Conservation (phyloP, 371 early-diverging fungal genomes). For the Nematocida sp. region DNA sequence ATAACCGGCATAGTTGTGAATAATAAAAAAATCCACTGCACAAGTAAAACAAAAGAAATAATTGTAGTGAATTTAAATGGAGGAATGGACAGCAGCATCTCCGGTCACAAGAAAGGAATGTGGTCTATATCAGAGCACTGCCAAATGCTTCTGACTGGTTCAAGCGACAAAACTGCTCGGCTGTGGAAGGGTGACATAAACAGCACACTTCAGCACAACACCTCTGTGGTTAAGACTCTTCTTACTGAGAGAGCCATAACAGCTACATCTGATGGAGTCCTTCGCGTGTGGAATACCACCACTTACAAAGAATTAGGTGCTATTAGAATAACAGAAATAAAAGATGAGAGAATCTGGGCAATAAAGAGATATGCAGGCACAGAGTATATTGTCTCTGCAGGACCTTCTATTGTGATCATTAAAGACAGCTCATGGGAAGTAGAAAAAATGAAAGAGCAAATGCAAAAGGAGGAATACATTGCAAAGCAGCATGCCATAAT, state of each 20-base stretch:
- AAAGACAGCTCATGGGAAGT: slow-evolving; percentile 47
- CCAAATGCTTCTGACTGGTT: slow-evolving; percentile 9
- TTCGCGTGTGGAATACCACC: slow-evolving; percentile 30
- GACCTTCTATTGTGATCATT: slow-evolving; percentile 28
- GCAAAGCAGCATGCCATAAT: slow-evolving; percentile 14
- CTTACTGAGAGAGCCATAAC: slow-evolving; percentile 36
- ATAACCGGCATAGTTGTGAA: slow-evolving; percentile 49
- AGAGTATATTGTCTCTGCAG: slow-evolving; percentile 18
- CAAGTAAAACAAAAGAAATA: slow-evolving; percentile 45
- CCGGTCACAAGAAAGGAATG: slow-evolving; percentile 53
- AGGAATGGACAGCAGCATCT: not conserved
- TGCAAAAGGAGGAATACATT: slow-evolving; percentile 21
- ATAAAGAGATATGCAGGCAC: slow-evolving; percentile 22
- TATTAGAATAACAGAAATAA: slow-evolving; percentile 6
- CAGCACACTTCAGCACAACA: slow-evolving; percentile 42
- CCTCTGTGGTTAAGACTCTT: slow-evolving; percentile 43
- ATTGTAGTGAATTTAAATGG: slow-evolving; percentile 3
- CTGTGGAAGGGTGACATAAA: slow-evolving; percentile 28
- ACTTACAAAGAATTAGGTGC: slow-evolving; percentile 53
- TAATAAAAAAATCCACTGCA: slow-evolving; percentile 24
- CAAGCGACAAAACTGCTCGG: slow-evolving; percentile 47
- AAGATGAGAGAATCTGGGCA: slow-evolving; percentile 54
- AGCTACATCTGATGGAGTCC: slow-evolving; percentile 53
- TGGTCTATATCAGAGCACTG: slow-evolving; percentile 28
- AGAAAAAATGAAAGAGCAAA: slow-evolving; percentile 47